A percentile compares a stretch with the other conserved stretches of the same genome.
phyloP scores from a whole-genome alignment of 352 stramenopile species.

The Phytopythium vexans region DNA sequence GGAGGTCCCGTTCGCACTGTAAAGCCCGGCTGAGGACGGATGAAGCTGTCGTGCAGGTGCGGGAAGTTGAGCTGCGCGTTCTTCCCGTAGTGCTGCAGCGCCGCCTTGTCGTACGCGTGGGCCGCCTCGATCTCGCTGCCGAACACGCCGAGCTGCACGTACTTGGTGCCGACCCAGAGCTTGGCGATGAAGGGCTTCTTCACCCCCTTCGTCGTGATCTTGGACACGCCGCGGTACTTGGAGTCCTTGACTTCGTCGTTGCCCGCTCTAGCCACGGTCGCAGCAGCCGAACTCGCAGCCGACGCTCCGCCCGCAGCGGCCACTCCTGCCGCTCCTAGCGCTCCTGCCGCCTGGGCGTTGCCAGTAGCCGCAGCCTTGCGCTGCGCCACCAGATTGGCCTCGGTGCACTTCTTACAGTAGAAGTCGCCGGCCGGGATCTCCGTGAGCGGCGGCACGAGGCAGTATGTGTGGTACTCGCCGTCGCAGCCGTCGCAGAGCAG shows the following conservation, averaged over 20 bases:
- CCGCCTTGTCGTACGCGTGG: slow-evolving; percentile 78
- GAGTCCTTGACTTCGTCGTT: slow-evolving; percentile 60
- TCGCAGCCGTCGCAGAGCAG: slow-evolving; percentile 83
- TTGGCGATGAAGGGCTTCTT: slow-evolving; percentile 84
- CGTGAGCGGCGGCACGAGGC: slow-evolving; percentile 63
- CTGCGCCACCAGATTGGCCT: slow-evolving; percentile 34
- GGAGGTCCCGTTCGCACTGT: slow-evolving; percentile 15
- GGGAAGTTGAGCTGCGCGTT: slow-evolving; percentile 76
- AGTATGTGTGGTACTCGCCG: slow-evolving; percentile 86
- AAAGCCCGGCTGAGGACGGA: slow-evolving; percentile 33
- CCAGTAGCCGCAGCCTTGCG: slow-evolving; percentile 31
- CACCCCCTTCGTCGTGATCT: slow-evolving; percentile 72
- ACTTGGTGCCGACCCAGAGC: slow-evolving; percentile 61
- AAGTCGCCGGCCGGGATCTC: slow-evolving; percentile 81
- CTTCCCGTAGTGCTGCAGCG: slow-evolving; percentile 63
- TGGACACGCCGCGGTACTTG: slow-evolving; percentile 79
- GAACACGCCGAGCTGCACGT: slow-evolving; percentile 66
- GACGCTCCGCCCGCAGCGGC: not conserved
- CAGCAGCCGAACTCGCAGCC: not conserved
- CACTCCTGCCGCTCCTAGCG: not conserved
- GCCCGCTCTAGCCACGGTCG: not conserved
- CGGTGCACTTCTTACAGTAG: slow-evolving; percentile 73
- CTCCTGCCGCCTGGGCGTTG: not conserved
- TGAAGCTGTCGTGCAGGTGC: slow-evolving; percentile 69
- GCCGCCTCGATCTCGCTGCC: slow-evolving; percentile 77